phyloP scores from a whole-genome alignment of 1,284 basidiomycete species.

The Puccinia horiana region DNA sequence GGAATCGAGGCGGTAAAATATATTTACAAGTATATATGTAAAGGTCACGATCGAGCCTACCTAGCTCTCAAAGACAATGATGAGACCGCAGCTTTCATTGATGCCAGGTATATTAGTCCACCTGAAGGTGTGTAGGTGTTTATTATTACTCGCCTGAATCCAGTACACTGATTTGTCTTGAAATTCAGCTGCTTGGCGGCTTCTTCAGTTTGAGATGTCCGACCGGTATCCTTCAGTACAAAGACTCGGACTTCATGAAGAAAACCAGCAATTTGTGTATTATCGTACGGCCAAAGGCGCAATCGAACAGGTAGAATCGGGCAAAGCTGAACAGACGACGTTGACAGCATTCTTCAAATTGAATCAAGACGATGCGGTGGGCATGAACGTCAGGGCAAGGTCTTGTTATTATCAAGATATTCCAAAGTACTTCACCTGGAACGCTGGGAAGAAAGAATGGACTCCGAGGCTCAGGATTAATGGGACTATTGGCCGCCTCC shows the following conservation, averaged over 20 bases:
- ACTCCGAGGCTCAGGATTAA: too few relatives aligned
- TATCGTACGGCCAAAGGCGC: neutral
- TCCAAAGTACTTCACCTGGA: too few relatives aligned
- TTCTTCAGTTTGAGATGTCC: neutral
- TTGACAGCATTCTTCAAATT: neutral
- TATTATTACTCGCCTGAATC: neutral
- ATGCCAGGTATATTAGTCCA: too few relatives aligned
- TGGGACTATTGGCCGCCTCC: too few relatives aligned
- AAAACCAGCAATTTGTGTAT: neutral
- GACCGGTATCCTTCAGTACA: neutral
- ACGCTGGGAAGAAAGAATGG: too few relatives aligned
- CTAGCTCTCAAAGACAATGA: neutral
- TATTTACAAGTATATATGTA: slow-evolving; percentile 28
- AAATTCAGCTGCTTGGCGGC: neutral
- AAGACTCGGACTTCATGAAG: neutral
- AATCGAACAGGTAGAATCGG: neutral
- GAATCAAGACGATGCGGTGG: neutral
- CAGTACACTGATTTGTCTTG: too few relatives aligned
- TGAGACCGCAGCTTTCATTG: neutral
- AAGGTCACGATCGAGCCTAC: neutral
- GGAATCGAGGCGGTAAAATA: neutral
- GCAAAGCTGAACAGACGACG: neutral
- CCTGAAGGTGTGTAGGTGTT: slow-evolving; percentile 8
- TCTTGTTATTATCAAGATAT: too few relatives aligned
- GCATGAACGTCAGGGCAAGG: too few relatives aligned